Conservation (phyloP, 441 rosid genomes). For the Pelargonium myrrhifolium region DNA sequence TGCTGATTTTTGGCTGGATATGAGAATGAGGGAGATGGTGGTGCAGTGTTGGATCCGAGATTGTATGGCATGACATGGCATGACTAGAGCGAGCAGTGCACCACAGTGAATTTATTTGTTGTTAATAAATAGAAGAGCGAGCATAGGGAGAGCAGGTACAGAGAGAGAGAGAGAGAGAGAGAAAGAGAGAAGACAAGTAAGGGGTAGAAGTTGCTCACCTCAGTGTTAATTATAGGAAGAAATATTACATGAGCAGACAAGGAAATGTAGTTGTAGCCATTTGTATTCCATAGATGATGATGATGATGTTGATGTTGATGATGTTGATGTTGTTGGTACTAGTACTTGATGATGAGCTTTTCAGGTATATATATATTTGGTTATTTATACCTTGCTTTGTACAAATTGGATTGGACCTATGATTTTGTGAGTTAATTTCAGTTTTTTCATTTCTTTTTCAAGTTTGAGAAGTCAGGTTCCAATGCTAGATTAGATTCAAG, state of each 20-base stretch:
- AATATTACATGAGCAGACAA: conserved; percentile 18
- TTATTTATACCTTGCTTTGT: conserved; percentile 29
- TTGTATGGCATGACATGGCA: conserved; percentile 11
- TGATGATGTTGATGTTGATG: background rate
- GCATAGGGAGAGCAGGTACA: conserved; percentile 8
- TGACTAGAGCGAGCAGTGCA: background rate
- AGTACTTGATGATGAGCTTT: conserved; percentile 23
- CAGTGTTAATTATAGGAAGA: conserved; percentile 27
- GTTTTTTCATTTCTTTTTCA: background rate
- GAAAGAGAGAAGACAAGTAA: background rate
- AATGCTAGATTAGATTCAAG: too few species aligned
- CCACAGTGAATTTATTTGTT: conserved; percentile 19
- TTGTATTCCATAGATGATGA: conserved; percentile 29
- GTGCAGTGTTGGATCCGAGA: background rate
- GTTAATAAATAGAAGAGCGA: conserved; percentile 25
- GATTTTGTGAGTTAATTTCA: conserved; percentile 17
- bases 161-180: conserved; percentile 24
- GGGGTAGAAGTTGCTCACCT: conserved; percentile 18
- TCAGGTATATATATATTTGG: conserved; percentile 29
- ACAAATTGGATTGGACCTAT: conserved; percentile 22
- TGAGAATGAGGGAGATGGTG: background rate
- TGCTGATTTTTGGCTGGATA: background rate
- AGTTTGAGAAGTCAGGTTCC: too few species aligned
- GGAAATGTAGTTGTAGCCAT: conserved; percentile 24
- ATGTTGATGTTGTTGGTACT: too few species aligned